phyloP scores from a whole-genome alignment of 768 basidiomycete species.

The Psilocybe azurescens region DNA sequence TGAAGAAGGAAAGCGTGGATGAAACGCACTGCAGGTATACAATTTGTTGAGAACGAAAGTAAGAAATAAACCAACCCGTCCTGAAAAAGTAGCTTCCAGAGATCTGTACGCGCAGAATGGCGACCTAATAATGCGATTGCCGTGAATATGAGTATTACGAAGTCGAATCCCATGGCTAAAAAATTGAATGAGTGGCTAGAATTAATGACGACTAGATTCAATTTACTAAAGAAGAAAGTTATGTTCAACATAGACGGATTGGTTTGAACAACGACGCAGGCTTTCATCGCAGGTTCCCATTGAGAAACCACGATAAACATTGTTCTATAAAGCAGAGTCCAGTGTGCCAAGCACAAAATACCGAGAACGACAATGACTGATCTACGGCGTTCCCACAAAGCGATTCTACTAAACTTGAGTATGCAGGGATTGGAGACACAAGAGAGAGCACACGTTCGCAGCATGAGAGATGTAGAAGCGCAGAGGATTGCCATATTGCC shows the following conservation, averaged over 20 bases:
- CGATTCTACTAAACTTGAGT: conserved; percentile 48
- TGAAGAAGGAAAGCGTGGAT: not conserved
- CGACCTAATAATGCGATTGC: conserved; percentile 55
- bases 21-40: conserved; percentile 66
- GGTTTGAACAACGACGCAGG: conserved; percentile 58
- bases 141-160: conserved; percentile 62
- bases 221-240: conserved; percentile 75
- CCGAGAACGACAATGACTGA: conserved; percentile 56
- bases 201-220: not conserved
- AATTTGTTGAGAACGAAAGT: conserved; percentile 67
- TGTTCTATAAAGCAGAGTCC: conserved; percentile 69
- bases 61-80: conserved; percentile 77
- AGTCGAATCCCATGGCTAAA: conserved; percentile 75
- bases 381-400: conserved; percentile 69
- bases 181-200: not conserved
- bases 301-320: conserved; percentile 69
- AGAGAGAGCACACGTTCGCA: conserved; percentile 56
- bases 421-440: not conserved
- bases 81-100: conserved; percentile 76
- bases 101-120: conserved; percentile 57
- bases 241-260: conserved; percentile 62
- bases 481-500: conserved; percentile 71
- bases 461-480: conserved; percentile 71
- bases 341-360: conserved; percentile 63
- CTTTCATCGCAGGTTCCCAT: conserved; percentile 45